phyloP scores from a whole-genome alignment of 2,329 filamentous ascomycete genomes.

The Aspergillus sp. region DNA sequence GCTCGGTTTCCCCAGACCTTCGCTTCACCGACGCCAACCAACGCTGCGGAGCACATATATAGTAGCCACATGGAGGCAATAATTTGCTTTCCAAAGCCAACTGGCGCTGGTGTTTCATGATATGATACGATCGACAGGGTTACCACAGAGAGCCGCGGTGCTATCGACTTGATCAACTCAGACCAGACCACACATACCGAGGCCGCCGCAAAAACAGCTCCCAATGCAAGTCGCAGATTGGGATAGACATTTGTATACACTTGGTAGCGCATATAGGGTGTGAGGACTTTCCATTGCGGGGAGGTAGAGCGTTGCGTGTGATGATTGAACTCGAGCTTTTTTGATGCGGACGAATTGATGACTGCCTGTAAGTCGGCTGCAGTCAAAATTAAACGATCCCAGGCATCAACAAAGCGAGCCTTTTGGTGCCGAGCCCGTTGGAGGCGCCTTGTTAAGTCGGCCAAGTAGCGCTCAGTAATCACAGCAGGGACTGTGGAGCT shows the following conservation, averaged over 20 bases:
- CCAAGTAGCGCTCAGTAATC: slow-evolving; percentile 89
- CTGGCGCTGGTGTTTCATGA: slow-evolving; percentile 67
- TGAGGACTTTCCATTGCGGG: slow-evolving; percentile 63
- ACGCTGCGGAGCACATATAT: slow-evolving; percentile 91
- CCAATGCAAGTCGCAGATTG: slow-evolving; percentile 62
- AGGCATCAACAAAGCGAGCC: slow-evolving; percentile 79
- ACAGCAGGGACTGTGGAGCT: slow-evolving; percentile 66
- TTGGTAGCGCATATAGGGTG: slow-evolving; percentile 78
- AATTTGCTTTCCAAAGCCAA: slow-evolving; percentile 83
- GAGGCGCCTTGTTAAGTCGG: slow-evolving; percentile 80
- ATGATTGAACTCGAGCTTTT: slow-evolving; percentile 73
- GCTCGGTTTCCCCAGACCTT: slow-evolving; percentile 98
- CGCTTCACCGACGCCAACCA: slow-evolving; percentile 85
- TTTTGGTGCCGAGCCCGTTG: slow-evolving; percentile 80
- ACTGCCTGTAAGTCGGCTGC: slow-evolving; percentile 77
- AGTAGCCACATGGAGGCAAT: slow-evolving; percentile 85
- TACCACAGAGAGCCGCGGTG: slow-evolving; percentile 72
- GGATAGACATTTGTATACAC: slow-evolving; percentile 74
- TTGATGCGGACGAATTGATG: slow-evolving; percentile 77
- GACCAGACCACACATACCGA: slow-evolving; percentile 90
- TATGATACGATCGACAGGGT: slow-evolving; percentile 65
- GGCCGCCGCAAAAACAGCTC: slow-evolving; percentile 68
- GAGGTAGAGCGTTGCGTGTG: slow-evolving; percentile 57
- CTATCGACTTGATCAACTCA: slow-evolving; percentile 81
- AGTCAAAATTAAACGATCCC: slow-evolving; percentile 74